A percentile compares a stretch with the other conserved stretches of the same genome.
Evolutionary conservation across 306 rosid genomes (phyloP).

Genomic region (Malus domestica): ASM211411v1 NC_041804.1:2835501-2836000

Average conservation of each 20-base stretch:
- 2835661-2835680: slow-evolving; percentile 20
- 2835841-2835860: background rate
- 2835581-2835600: slow-evolving; percentile 4
- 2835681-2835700: slow-evolving; percentile 11
- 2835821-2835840: background rate
- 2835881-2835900: background rate
- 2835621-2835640: slow-evolving; percentile 37
- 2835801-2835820: slow-evolving; percentile 2
- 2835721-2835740: slow-evolving; percentile 16
- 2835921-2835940: slow-evolving; percentile 15
- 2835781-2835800: slow-evolving; percentile 16
- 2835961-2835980: slow-evolving; percentile 19
- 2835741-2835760: slow-evolving; percentile 18
- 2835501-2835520: slow-evolving; percentile 2
- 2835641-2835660: slow-evolving; percentile 25
- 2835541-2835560: background rate
- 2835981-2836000: slow-evolving; percentile 7
- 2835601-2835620: slow-evolving; percentile 24
- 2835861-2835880: background rate
- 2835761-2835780: slow-evolving; percentile 22
- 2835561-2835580: background rate
- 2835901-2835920: slow-evolving; percentile 8
- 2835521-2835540: background rate
- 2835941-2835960: slow-evolving; percentile 19
- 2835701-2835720: slow-evolving; percentile 10